Evolutionary conservation across 1,284 basidiomycete genomes (phyloP).

Genomic region (Xerocomus nothofagi): DNA sequence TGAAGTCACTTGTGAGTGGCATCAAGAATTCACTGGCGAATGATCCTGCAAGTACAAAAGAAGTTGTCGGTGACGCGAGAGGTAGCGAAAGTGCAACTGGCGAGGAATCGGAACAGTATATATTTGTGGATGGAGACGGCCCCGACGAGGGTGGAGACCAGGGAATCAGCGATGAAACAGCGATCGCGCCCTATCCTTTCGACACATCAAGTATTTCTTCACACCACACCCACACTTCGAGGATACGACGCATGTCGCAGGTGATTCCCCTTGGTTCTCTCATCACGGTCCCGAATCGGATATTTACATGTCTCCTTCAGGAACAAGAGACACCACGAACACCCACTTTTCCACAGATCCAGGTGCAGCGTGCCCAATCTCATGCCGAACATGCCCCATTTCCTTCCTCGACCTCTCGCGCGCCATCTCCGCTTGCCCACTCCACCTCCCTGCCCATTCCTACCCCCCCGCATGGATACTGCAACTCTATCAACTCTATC

Average conservation of each 20-base stretch:
- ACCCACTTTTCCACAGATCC: constrained; percentile 26
- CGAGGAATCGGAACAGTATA: constrained; percentile 26
- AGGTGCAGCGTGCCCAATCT: constrained; percentile 24
- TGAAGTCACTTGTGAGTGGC: constrained; percentile 25
- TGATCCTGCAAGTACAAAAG: constrained; percentile 15
- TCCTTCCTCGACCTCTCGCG: constrained; percentile 8
- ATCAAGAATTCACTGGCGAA: constrained; percentile 22
- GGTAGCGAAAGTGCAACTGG: not conserved
- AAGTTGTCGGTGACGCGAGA: constrained; percentile 6
- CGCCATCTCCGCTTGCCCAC: constrained; percentile 27
- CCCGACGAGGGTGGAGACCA: constrained; percentile 9
- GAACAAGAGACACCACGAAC: constrained; percentile 19
- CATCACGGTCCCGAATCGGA: not conserved
- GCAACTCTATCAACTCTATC: constrained; percentile 14
- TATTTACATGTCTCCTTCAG: constrained; percentile 5
- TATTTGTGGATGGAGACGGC: constrained; percentile 26
- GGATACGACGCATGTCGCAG: constrained; percentile 14
- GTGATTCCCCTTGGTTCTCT: constrained; percentile 7
- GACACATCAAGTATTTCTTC: constrained; percentile 26
- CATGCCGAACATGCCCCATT: constrained; percentile 16
- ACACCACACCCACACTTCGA: constrained; percentile 10
- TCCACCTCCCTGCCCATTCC: constrained; percentile 27
- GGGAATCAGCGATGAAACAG: constrained; percentile 17
- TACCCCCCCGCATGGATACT: constrained; percentile 19
- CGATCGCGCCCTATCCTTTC: constrained; percentile 22